phyloP scores from a whole-genome alignment of 2,329 filamentous ascomycete species.

The Fusarium tricinctum region DNA sequence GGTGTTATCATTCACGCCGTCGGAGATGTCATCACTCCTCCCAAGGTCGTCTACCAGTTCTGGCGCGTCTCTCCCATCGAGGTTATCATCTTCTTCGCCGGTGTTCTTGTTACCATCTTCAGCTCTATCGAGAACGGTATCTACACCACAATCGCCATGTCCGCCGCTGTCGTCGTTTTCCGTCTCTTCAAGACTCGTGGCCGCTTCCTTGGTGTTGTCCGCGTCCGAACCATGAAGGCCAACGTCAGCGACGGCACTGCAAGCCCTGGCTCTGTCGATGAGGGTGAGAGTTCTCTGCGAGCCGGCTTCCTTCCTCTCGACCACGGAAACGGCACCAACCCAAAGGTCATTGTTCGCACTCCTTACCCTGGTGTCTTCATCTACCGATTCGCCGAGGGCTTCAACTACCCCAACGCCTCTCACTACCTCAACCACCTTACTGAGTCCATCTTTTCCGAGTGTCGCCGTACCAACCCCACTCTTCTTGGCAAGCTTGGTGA shows the following conservation, averaged over 20 bases:
- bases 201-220: slow-evolving; percentile 82
- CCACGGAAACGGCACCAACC: slow-evolving; percentile 66
- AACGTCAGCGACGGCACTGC: slow-evolving; percentile 71
- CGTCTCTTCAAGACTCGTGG: slow-evolving; percentile 83
- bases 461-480: slow-evolving; percentile 60
- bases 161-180: slow-evolving; percentile 79
- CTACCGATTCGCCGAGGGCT: slow-evolving; percentile 68
- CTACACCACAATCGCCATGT: slow-evolving; percentile 82
- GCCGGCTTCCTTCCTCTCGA: slow-evolving; percentile 64
- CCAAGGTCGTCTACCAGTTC: slow-evolving; percentile 87
- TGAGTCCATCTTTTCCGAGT: slow-evolving; percentile 61
- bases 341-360: slow-evolving; percentile 59
- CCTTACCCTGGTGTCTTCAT: slow-evolving; percentile 69
- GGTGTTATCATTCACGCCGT: slow-evolving; percentile 94
- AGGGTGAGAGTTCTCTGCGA: slow-evolving; percentile 60
- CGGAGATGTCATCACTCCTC: slow-evolving; percentile 85
- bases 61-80: slow-evolving; percentile 88
- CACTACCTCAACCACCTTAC: slow-evolving; percentile 66
- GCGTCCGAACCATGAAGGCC: slow-evolving; percentile 87
- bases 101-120: slow-evolving; percentile 87
- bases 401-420: slow-evolving; percentile 69
- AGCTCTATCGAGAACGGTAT: slow-evolving; percentile 86
- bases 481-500: slow-evolving; percentile 64
- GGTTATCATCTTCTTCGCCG: slow-evolving; percentile 86
- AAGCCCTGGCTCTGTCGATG: slow-evolving; percentile 56